Conservation (phyloP, 768 basidiomycete species). For the Lactarius pseudohatsudake region DNA sequence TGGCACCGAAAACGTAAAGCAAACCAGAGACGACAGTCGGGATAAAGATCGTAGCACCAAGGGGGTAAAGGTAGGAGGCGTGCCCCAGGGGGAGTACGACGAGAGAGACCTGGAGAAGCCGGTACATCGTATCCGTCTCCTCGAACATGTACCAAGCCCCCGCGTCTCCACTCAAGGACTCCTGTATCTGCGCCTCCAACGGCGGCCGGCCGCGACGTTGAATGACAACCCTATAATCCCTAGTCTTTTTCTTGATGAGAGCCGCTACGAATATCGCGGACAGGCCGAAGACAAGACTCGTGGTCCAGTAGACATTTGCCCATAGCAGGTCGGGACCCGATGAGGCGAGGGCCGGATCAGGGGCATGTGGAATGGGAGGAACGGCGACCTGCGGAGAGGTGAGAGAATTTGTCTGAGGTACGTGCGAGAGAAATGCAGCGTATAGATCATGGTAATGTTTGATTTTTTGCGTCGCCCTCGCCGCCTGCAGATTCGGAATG, state of each 20-base stretch:
- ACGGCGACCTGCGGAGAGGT: not conserved
- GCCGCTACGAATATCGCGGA: not conserved
- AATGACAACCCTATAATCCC: not conserved
- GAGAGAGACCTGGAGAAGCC: conserved; percentile 2
- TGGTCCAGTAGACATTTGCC: conserved; percentile 7
- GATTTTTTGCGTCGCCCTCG: not conserved
- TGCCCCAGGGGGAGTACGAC: conserved; percentile 1
- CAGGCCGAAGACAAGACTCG: conserved; percentile 7
- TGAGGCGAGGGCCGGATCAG: not conserved
- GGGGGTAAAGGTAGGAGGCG: not conserved
- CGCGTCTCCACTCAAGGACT: not conserved
- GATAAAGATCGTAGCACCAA: not conserved
- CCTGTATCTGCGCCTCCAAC: not conserved
- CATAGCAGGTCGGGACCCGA: not conserved
- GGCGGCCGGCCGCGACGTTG: not conserved
- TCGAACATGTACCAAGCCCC: too few species aligned
- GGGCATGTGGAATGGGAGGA: not conserved
- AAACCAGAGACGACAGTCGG: not conserved
- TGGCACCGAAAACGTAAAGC: conserved; percentile 1
- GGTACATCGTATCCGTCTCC: not conserved
- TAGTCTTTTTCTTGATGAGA: not conserved
- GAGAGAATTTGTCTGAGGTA: not conserved
- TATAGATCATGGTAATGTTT: not conserved
- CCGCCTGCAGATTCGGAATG: not conserved
- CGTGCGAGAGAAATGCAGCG: not conserved